Evolutionary conservation across 1,284 basidiomycete genomes (phyloP), one percentile per base, ranked within the genome.

Genomic region (Megacollybia platyphylla): DNA sequence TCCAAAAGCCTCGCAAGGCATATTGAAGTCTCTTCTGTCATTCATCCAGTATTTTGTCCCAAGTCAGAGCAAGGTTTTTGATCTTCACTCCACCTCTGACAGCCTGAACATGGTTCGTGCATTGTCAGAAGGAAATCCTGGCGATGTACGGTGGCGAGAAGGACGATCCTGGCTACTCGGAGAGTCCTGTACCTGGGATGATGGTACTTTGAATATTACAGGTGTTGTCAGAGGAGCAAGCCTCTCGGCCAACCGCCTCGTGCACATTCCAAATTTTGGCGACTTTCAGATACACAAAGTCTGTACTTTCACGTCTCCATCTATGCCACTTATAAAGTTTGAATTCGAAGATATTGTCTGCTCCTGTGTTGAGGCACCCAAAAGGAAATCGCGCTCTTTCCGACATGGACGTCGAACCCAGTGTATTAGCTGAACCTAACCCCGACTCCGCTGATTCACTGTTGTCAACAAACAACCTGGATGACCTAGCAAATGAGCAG

Each of bases 11-110:
- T 74, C 80, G 24, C 55, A 71, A 0, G 76, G 75, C 6, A 73
- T 90, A 34, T 64, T 87, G 46, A 91, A 89, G 63, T 93, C 88
- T 0, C 70, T 96, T 1, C 69, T 92, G 6, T 94, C 90, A 1
- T 97, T 97, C 65, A 79, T 93, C 43, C 80, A 83, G 49, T 97
- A 98, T 63, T 99, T 98, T 60, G 87, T 89, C 45, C 94, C 94
- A 0, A 71, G 74, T n/a, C 83, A 91, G 49, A 65, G 70, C 41
- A 67, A 71, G 36, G 64, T 88, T 6, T 79, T 71, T 51, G 77
- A 85, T 59, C 59, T 86, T 39, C 67, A 76, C 38, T 65, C 68
- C 0, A 56, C 70, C 35, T 70, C 82, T 36, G 87, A 93, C 55
- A 60, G 79, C 8, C 58, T 89, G 18, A 79, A 79, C 44, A 73